Conservation (phyloP, 2,329 filamentous ascomycete species). For the Allantophomopsis lycopodina region DNA sequence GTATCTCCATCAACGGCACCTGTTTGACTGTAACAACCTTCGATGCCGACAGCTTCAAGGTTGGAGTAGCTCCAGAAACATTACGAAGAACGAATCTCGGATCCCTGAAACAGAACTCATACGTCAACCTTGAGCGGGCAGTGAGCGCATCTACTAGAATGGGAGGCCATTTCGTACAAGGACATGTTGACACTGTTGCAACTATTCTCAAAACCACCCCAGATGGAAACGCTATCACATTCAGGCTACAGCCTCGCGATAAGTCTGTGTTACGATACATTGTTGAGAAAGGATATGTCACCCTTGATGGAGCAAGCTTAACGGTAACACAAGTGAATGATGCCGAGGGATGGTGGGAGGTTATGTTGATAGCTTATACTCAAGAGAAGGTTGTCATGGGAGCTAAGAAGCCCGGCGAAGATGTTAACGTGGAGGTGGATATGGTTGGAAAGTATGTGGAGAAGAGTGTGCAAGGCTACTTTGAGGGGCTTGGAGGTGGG, state of each 20-base stretch:
- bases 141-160: slow-evolving; percentile 86
- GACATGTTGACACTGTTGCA: slow-evolving; percentile 87
- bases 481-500: slow-evolving; percentile 39
- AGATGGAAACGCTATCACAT: slow-evolving; percentile 83
- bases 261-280: slow-evolving; percentile 66
- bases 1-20: slow-evolving; percentile 88
- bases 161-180: slow-evolving; percentile 97
- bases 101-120: slow-evolving; percentile 45
- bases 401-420: slow-evolving; percentile 20
- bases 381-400: slow-evolving; percentile 66
- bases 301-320: slow-evolving; percentile 86
- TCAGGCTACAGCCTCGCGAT: slow-evolving; percentile 65
- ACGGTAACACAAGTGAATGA: slow-evolving; percentile 84
- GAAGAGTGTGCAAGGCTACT: slow-evolving; percentile 77
- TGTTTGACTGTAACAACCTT: slow-evolving; percentile 86
- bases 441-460: slow-evolving; percentile 66
- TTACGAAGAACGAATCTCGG: slow-evolving; percentile 94
- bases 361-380: slow-evolving; percentile 96
- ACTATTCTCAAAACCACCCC: slow-evolving; percentile 56
- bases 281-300: slow-evolving; percentile 92
- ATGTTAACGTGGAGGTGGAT: slow-evolving; percentile 22
- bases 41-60: slow-evolving; percentile 54
- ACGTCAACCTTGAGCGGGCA: slow-evolving; percentile 87
- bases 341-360: slow-evolving; percentile 70
- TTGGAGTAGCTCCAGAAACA: slow-evolving; percentile 90